Evolutionary conservation across 2,329 filamentous ascomycete species (phyloP), one percentile per base, ranked within the genome.

Genomic region (Zymoseptoria ardabiliae): DNA sequence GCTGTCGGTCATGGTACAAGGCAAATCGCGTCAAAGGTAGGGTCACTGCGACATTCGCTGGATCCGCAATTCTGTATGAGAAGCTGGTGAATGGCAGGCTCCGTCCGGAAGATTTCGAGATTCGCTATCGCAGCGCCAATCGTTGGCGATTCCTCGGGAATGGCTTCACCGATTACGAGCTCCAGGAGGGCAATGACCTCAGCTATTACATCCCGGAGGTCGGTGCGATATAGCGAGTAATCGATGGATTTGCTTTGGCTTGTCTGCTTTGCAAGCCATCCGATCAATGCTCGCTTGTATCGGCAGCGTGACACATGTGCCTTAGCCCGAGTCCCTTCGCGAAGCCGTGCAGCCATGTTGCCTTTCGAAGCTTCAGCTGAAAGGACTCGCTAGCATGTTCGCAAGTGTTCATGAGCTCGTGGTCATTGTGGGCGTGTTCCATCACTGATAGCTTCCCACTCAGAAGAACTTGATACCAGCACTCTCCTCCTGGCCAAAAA

Each of bases 381-480:
- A 28, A 28, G 25, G 25, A 8, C 25, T 41, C 35, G 35, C 35
- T 41, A 41, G 35, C 5, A 41, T 17, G 2, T 10, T 17, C 35
- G 4, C 35, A 4, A 17, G 35, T 41, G 4, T 17, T 41, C 11
- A 2, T 6, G 2, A 28, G 35, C 35, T 13, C 10, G 8, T 41
- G 13, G 35, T 41, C 17, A n/a, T n/a, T n/a, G 35, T 41, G 10
- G 17, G 17, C 4, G 1, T 17, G 35, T 17, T 41, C 35, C 10
- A 41, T 17, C 35, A 2, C 35, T 17, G 13, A 28, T 28, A 28
- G 17, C 22, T 9, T 21, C 17, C 28, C 22, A 13, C 45, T 86
- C 78, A 97, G 73, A 97, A 97, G 78, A 99, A 97, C 78, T 99
- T 99, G 65, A 97, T 91, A 69, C 94, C 94, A 70, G 89, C 85